Evolutionary conservation across 1,284 basidiomycete species (phyloP).

Genomic region (Ustilago xerochloae): DNA sequence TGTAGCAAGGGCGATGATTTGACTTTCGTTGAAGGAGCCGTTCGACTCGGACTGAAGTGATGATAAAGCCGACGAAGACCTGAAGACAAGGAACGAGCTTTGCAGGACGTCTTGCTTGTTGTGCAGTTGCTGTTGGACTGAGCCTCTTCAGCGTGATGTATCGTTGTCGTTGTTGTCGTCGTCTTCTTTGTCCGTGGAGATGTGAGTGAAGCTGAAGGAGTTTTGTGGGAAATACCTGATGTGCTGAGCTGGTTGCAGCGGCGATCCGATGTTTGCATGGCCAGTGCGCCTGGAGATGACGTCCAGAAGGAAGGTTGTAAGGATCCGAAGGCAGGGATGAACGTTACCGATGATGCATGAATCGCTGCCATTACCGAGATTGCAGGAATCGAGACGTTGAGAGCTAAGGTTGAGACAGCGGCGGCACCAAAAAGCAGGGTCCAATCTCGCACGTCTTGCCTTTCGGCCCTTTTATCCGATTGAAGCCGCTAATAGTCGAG

Average conservation of each 20-base stretch:
- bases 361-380: conserved; percentile 4
- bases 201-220: not conserved
- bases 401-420: not conserved
- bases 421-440: not conserved
- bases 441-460: no score
- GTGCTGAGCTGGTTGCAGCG: not conserved
- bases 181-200: not conserved
- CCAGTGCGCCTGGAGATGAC: conserved; percentile 12
- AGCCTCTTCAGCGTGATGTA: not conserved
- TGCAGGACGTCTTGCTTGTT: not conserved
- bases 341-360: conserved; percentile 2
- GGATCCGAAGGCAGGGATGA: not conserved
- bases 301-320: not conserved
- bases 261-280: not conserved
- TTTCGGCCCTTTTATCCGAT: no score
- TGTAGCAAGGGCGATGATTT: not conserved
- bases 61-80: conserved; percentile 17
- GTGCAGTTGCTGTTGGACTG: not conserved
- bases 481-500: no score
- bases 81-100: conserved; percentile 14
- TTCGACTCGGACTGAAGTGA: not conserved
- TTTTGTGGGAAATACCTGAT: not conserved
- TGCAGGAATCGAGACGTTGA: not conserved
- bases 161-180: not conserved
- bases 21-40: not conserved